Evolutionary conservation across 805 yeast species (phyloP).

Genomic region (Candida multigemmis): DNA sequence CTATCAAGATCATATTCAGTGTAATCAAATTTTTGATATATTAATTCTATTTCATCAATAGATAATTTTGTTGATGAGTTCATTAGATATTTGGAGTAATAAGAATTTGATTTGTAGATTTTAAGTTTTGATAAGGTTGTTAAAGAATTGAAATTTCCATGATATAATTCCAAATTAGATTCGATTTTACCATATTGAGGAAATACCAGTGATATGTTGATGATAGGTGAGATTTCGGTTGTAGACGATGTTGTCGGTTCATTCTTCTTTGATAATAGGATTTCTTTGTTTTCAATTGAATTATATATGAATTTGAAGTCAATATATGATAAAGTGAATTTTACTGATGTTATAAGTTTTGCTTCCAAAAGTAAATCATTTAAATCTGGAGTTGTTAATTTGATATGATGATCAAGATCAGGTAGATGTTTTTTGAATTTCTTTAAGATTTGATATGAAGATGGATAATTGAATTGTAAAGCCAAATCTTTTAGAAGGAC

Average conservation of each 20-base stretch:
- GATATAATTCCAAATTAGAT: conserved; percentile 17
- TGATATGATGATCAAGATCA: conserved; percentile 9
- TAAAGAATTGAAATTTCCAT: conserved; percentile 26
- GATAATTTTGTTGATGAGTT: conserved; percentile 21
- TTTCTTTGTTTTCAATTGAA: conserved; percentile 12
- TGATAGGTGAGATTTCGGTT: conserved; percentile 1
- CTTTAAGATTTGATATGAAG: conserved; percentile 31
- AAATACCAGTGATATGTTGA: conserved; percentile 28
- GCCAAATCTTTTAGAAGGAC: conserved; percentile 25
- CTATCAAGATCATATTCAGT: conserved; percentile 8
- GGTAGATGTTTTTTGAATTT: conserved; percentile 13
- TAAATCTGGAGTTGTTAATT: conserved; percentile 8
- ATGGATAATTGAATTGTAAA: conserved; percentile 27
- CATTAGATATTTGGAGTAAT: conserved; percentile 13
- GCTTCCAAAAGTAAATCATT: conserved; percentile 13
- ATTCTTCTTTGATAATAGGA: conserved; percentile 5
- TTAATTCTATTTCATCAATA: conserved; percentile 24
- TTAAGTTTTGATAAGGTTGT: conserved; percentile 24
- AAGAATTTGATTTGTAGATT: conserved; percentile 19
- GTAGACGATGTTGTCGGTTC: neutral
- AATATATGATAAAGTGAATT: conserved; percentile 16
- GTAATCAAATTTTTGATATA: conserved; percentile 20
- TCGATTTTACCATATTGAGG: conserved; percentile 29
- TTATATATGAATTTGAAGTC: conserved; percentile 11
- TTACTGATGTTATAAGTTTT: conserved; percentile 11